Evolutionary conservation across 441 rosid genomes (phyloP), one percentile per base, ranked within the genome.

Genomic region (Gossypium aridum): DNA sequence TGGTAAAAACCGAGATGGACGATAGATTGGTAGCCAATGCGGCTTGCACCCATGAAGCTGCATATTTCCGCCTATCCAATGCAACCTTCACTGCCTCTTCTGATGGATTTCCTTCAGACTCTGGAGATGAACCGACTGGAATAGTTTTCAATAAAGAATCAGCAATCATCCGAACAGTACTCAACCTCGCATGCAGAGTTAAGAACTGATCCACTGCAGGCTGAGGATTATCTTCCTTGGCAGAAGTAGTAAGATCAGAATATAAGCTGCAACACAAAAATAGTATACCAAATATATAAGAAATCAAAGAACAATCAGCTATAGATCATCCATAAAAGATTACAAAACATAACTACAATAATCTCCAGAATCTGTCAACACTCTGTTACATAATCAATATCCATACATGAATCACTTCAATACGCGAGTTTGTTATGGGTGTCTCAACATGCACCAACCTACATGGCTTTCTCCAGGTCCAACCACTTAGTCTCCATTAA

Each of bases 1-100:
- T 89, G 64, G 85, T 85, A 73, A 87, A 91, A 26, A 96, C 86
- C 45, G 94, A 84, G 83, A 96, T 91, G 57, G 94, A 69, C 0
- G 97, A 93, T 76, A 96, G 80, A 61, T 93, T 92, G 64, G 98
- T 91, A 74, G 90, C 79, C 56, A 96, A 69, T 37, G 98, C 99
- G 71, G 97, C 97, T 80, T 93, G 97, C 70, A 96, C 91, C 99
- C 99, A 96, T 8, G 83, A 76, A 70, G 88, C 83, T 61, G 97
- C 97, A 56, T 79, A 83, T 77, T 87, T 96, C 76, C 82, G 88
- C 75, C 89, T 87, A 68, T 91, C 96, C 2, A 82, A 78, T 26
- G 87, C 76, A 10, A 84, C 75, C 79, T 96, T 92, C 20, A 84
- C 56, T 34, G 88, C 90, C 85, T 90, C 95, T 86, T 93, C 98